Percentiles rank a stretch among this genome's conserved stretches.
These are phyloP conservation scores for Auriscalpium microsporum DNA, from an alignment of 768 basidiomycete genomes.

Conservation along the genomic window DNA sequence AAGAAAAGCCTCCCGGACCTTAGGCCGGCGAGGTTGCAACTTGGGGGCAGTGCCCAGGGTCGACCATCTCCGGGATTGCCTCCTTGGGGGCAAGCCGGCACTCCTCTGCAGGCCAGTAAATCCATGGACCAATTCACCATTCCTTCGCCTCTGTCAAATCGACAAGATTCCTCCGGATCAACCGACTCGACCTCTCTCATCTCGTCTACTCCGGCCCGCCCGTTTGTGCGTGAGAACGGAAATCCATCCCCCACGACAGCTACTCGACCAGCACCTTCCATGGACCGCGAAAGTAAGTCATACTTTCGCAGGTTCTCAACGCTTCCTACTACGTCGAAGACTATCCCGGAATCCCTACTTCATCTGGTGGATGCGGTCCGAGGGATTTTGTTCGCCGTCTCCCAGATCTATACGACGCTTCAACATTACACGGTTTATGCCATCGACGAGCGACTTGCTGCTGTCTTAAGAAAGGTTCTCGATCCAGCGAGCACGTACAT, in stretches of 20 bases:
- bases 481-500: slow-evolving; percentile 79
- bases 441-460: slow-evolving; percentile 73
- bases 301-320: slow-evolving; percentile 92
- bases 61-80: slow-evolving; percentile 20
- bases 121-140: slow-evolving; percentile 16
- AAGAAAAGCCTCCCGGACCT: slow-evolving; percentile 90
- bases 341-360: slow-evolving; percentile 62
- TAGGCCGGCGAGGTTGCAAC: slow-evolving; percentile 40
- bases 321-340: slow-evolving; percentile 53
- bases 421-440: slow-evolving; percentile 82
- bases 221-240: slow-evolving; percentile 24
- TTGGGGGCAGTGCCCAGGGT: slow-evolving; percentile 18
- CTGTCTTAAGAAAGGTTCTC: slow-evolving; percentile 74
- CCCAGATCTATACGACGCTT: slow-evolving; percentile 84
- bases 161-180: slow-evolving; percentile 41
- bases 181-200: slow-evolving; percentile 20
- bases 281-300: slow-evolving; percentile 77
- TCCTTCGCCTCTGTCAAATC: slow-evolving; percentile 32
- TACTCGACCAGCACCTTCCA: slow-evolving; percentile 41
- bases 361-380: slow-evolving; percentile 81
- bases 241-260: slow-evolving; percentile 31
- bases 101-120: slow-evolving; percentile 1
- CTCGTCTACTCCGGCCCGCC: slow-evolving; percentile 17
- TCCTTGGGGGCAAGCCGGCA: slow-evolving; percentile 1
- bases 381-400: slow-evolving; percentile 84